A percentile compares a stretch with the other conserved stretches of the same genome.
Evolutionary conservation across 2,329 filamentous ascomycete species (phyloP).

Genomic region (Pseudocercospora cruenta): DNA sequence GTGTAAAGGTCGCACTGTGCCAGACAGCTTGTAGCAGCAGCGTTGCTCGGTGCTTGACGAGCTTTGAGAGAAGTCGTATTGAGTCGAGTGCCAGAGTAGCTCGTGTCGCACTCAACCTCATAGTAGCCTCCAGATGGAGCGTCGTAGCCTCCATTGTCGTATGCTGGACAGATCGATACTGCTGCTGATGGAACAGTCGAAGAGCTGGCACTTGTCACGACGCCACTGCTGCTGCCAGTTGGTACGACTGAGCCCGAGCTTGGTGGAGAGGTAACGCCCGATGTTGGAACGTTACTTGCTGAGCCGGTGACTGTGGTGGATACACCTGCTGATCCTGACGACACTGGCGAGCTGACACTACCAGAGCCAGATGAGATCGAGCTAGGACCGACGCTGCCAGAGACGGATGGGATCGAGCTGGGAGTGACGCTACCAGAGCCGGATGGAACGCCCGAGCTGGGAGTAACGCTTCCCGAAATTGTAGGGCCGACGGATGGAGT

Average conservation of each 20-base stretch:
- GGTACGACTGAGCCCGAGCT: background rate
- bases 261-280: background rate
- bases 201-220: background rate
- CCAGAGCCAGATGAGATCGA: background rate
- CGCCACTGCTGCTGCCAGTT: background rate
- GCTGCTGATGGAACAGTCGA: background rate
- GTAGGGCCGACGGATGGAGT: background rate
- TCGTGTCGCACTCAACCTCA: constrained; percentile 7
- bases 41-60: constrained; percentile 1
- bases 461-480: background rate
- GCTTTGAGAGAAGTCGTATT: background rate
- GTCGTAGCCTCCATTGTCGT: background rate
- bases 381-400: background rate
- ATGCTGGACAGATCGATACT: background rate
- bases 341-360: background rate
- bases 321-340: background rate
- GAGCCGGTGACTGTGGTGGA: background rate
- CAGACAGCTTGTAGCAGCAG: background rate
- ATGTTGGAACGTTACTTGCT: background rate
- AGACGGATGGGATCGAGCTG: too few relatives aligned
- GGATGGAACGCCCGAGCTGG: background rate
- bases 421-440: background rate
- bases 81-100: background rate
- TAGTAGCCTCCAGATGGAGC: constrained; percentile 7
- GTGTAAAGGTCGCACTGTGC: background rate